Evolutionary conservation across 768 basidiomycete genomes (phyloP), one percentile per base, ranked within the genome.

Genomic region (Antrodiella citrinella): DNA sequence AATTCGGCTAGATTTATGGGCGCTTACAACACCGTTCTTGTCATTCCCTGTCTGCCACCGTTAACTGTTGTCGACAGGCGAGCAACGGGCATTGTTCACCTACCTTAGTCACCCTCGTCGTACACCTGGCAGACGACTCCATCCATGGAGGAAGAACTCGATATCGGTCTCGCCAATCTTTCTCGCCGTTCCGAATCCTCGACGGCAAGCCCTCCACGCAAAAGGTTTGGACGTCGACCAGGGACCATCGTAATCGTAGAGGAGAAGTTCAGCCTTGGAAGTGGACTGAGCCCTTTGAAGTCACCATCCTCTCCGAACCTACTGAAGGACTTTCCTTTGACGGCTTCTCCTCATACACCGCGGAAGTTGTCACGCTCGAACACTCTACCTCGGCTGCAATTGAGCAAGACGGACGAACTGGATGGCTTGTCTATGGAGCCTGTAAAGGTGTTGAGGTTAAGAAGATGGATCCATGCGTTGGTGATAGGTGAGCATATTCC

Each of bases 381-480:
- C 45, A 79, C 79, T 1, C 62, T 74, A 43, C 74, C 79, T 3
- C 60, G 68, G 20, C 60, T 72, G 19, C 63, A 61, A 4, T 69
- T 68, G 9, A 46, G 45, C 15, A 47, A 57, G 3, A 64, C 64
- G 46, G 63, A 57, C 18, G 67, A 60, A 18, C 47, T 67, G 7
- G 57, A 65, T 26, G 67, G 69, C 7, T 67, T 84, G 11, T 62
- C 69, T 4, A 71, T 86, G 35, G 69, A 80, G 18, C 57, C 64
- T 2, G 72, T 72, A 23, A 76, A 73, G 18, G 53, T 79, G 12
- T 58, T 58, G 23, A 76, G 68, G 47, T 71, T 91, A 62, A 71
- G 75, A 21, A 65, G 80, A 48, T 91, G 88, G 88, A 77, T 82
- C 1, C 62, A 85, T 49, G 73, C 81, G 13, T 72, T 90, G 44